Evolutionary conservation across 202 grass and related monocot genomes (phyloP), one percentile per base, ranked within the genome.

Genomic region (Zizania palustris): DNA sequence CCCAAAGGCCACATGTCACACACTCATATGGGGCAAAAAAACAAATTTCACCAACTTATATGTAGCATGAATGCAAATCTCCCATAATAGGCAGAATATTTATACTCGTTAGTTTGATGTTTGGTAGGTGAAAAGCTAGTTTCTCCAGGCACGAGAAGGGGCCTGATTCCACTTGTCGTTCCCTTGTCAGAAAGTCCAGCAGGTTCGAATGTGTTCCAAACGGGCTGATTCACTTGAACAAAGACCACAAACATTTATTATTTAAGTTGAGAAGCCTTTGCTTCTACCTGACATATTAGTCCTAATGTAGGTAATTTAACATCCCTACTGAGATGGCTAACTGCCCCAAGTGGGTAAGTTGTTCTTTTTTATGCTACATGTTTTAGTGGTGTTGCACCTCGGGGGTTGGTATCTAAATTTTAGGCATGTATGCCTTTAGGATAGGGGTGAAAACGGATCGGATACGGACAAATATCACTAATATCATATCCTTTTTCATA

Each of bases 241-340:
- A 3, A 37, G 22, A 76, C 13, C 45, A 35, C 22, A 9, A 16
- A 22, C 80, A 33, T 74, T 62, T 62, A 11, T 21, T 44, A 28
- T 2, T 11, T 19, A 57, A 42, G 11, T 76, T 55, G 1, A 12
- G 15, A 77, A 73, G 6, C 67, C 9, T 35, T 13, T 82, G 38
- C 19, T 78, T 64, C 37, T 69, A 59, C 39, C 59, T 85, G 67
- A 91, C 22, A 60, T 39, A 57, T 63, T 59, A 43, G 42, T 72
- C 1, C 37, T 69, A 68, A 56, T 92, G 46, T 64, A 99, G 96
- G 96, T 60, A 90, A 80, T 72, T 76, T 99, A 75, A 99, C 91
- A 81, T 99, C 91, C 45, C 83, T 99, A 6, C 87, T 95, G 45
- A 99, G 96, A 89, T 99, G 96, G 91, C 96, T 91, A 68, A 99